Base-by-base conservation (phyloP, 2,329 filamentous ascomycete genomes). In the Rugonectria rugulosa region DNA sequence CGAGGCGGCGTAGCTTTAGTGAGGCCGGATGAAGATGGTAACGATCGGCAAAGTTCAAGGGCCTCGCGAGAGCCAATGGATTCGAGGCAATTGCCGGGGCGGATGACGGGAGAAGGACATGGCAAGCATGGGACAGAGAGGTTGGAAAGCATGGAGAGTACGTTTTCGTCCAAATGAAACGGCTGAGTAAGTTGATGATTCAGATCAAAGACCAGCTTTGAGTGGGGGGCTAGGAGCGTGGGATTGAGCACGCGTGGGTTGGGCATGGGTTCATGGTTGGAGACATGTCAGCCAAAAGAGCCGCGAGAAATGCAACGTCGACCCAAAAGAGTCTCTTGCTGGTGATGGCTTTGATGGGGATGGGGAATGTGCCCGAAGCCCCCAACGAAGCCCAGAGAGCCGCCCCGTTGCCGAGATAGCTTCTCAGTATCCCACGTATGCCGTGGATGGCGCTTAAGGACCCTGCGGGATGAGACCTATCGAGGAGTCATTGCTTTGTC, bases 31-130 rank as follows among this genome's bases (percentile, higher is more conserved):
- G 52, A 51, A 49, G 15, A 20, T 29, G 55, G 52, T 20, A 60
- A 47, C 23, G 41, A 58, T 55, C 63, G 60, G 54, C 55, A 61
- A 66, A 56, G 52, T 32, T 45, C 52, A 42, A 56, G 37, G 45
- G 41, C 24, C 6, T 29, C 21, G 19, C 20, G 29, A 29, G 24
- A 52, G 32, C 64, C 62, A 66, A 66, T 63, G 24, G 38, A 29
- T 27, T 41, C 14, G 20, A 32, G 12, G 14, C 21, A 42, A 31
- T 19, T 21, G 47, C n/a, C 31, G 46, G 45, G 40, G 53, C 41
- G 19, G 45, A 41, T 46, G n/a, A 44, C 29, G 40, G 32, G 27
- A 34, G 32, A 50, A 27, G 43, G 29, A 17, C 31, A 45, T 23
- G 23, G n/a, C 20, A 48, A 36, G 21, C 31, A 45, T 23, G 23